Evolutionary conservation across 345 rosid species (phyloP).

Genomic region (Linum lewisii): DNA sequence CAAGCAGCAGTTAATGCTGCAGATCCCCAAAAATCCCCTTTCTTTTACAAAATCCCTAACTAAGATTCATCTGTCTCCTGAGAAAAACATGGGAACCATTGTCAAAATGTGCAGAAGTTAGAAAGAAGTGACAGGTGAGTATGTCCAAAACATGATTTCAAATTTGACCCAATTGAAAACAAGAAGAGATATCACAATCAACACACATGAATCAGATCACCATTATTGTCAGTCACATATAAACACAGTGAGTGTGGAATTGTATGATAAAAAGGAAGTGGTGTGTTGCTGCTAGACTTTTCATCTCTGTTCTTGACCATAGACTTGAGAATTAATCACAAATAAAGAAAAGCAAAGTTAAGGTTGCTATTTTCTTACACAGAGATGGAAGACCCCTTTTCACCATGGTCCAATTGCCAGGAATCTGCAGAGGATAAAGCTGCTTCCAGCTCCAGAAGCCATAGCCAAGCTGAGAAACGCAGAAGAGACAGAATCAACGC

Average conservation of each 20-base stretch:
- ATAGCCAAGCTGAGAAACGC: conserved; percentile 87
- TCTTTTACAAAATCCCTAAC: background rate
- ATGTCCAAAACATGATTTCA: conserved; percentile 27
- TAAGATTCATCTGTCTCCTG: background rate
- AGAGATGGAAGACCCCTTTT: conserved; percentile 4
- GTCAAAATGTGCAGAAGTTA: background rate
- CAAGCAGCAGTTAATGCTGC: background rate
- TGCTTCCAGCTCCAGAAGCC: conserved; percentile 39
- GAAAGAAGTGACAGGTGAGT: conserved; percentile 23
- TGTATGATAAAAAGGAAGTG: background rate
- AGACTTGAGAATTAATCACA: no score
- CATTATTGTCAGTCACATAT: background rate
- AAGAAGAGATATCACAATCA: conserved; percentile 21
- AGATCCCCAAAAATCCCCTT: background rate
- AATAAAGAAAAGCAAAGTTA: no score
- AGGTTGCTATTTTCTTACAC: background rate
- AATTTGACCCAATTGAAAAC: conserved; percentile 27
- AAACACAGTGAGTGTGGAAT: background rate
- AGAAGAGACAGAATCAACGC: conserved; percentile 81
- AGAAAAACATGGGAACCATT: background rate
- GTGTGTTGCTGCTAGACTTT: background rate
- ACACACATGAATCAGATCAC: conserved; percentile 18
- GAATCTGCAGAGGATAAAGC: conserved; percentile 28
- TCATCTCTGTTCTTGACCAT: background rate
- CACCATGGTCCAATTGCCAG: conserved; percentile 20